Percentiles rank a stretch among this genome's conserved stretches.
Conservation (phyloP, 805 yeast genomes). For the Jamesozyma piceae region DNA sequence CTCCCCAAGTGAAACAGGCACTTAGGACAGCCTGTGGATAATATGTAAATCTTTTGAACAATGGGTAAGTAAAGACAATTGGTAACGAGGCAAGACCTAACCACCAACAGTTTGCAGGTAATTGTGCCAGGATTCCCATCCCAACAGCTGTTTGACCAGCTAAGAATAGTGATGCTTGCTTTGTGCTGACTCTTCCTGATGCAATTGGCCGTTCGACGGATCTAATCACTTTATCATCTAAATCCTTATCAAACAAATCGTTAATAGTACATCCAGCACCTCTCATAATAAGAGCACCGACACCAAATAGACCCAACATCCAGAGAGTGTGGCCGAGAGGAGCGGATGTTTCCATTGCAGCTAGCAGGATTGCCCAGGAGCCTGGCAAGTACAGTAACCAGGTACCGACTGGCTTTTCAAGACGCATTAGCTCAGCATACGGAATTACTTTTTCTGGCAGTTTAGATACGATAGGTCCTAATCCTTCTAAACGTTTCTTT, state of each 20-base stretch:
- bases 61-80: constrained; percentile 78
- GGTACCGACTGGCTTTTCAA: constrained; percentile 96
- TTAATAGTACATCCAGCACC: constrained; percentile 97
- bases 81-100: constrained; percentile 75
- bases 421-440: constrained; percentile 81
- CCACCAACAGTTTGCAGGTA: constrained; percentile 75
- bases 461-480: constrained; percentile 44
- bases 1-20: constrained; percentile 89
- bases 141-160: constrained; percentile 72
- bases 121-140: constrained; percentile 52
- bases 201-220: constrained; percentile 91
- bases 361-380: constrained; percentile 88
- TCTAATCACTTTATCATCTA: constrained; percentile 79
- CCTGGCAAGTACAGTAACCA: constrained; percentile 76
- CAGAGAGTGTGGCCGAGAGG: constrained; percentile 52
- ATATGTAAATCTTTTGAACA: constrained; percentile 89
- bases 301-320: constrained; percentile 61
- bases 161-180: constrained; percentile 61
- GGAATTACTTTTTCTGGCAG: constrained; percentile 75
- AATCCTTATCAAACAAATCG: constrained; percentile 74
- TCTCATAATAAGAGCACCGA: constrained; percentile 86
- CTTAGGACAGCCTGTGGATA: constrained; percentile 85
- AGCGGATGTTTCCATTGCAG: constrained; percentile 65
- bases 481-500: constrained; percentile 39
- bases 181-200: constrained; percentile 64